Conservation (phyloP, 805 yeast species). For the Starmerella vaccinii region DNA sequence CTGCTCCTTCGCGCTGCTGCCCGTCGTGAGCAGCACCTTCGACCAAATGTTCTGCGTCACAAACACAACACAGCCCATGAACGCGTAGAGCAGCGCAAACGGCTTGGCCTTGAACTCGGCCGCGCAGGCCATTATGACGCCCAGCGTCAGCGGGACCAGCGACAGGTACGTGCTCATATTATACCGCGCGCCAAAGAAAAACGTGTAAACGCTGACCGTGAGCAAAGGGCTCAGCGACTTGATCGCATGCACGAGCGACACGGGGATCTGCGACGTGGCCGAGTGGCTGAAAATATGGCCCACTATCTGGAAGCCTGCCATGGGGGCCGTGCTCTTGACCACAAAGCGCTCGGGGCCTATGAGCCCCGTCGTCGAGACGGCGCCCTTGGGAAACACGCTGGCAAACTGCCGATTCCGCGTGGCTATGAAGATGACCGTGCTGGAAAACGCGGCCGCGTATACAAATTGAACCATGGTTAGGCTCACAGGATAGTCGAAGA, state of each 20-base stretch:
- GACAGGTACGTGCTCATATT: conserved; percentile 62
- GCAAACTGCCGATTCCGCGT: conserved; percentile 28
- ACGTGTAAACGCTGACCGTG: conserved; percentile 69
- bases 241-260: conserved; percentile 88
- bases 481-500: conserved; percentile 73
- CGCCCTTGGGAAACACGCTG: conserved; percentile 32
- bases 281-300: conserved; percentile 89
- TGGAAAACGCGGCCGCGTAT: conserved; percentile 50
- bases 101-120: conserved; percentile 39
- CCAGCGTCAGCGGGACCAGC: conserved; percentile 64
- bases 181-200: conserved; percentile 50
- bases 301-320: conserved; percentile 86
- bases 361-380: conserved; percentile 24
- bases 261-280: conserved; percentile 86
- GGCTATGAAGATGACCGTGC: conserved; percentile 36
- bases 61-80: conserved; percentile 59
- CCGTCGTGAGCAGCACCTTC: conserved; percentile 58
- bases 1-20: conserved; percentile 18
- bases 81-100: conserved; percentile 59
- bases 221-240: conserved; percentile 85
- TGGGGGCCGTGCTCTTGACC: conserved; percentile 55
- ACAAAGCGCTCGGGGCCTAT: conserved; percentile 27
- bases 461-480: conserved; percentile 80
- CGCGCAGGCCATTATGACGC: conserved; percentile 61
- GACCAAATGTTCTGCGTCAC: conserved; percentile 82